Evolutionary conservation across 306 rosid species (phyloP), one percentile per base, ranked within the genome.

Genomic region (Ziziphus jujuba): DNA sequence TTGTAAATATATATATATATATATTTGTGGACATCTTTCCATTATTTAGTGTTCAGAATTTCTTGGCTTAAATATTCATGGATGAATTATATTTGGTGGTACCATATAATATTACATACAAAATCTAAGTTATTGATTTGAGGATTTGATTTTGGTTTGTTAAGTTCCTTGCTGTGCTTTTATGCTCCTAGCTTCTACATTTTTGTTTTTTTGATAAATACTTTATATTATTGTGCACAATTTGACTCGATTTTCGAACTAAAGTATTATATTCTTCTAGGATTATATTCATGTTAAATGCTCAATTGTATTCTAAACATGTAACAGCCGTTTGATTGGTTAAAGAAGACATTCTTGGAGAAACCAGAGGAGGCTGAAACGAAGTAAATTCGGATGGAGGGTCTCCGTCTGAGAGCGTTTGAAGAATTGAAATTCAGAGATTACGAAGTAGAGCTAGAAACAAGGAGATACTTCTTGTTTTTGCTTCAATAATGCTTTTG

Each of bases 341-440:
- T 67, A 59, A 72, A 72, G 70, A 77, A 71, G 73, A 77, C 81
- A 15, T 77, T 77, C 61, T 23, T 77, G n/a, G 70, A 65, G 72
- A 77, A 71, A 65, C 60, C 70, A 17, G 16, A 23, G n/a, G 16
- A 23, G n/a, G n/a, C 48, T 11, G 73, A 66, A 66, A 73, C 33
- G n/a, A 64, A 65, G 28, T 77, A 62, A 71, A 7, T 44, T 31
- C 5, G 16, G 34, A 13, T 59, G 59, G 51, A 20, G 36, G 73
- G 53, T 75, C 49, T n/a, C 23, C 35, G 15, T 31, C 15, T 24
- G 2, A 24, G 59, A 52, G 35, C 67, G 7, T 7, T 36, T 14
- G 38, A 17, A 19, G 22, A 24, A 60, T 59, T 62, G 15, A 10
- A 8, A 20, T 73, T 50, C 47, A 57, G 48, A 58, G 11, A 57